Conservation (phyloP, 164 flowering plant species). For the Warburgia ugandensis region DNA sequence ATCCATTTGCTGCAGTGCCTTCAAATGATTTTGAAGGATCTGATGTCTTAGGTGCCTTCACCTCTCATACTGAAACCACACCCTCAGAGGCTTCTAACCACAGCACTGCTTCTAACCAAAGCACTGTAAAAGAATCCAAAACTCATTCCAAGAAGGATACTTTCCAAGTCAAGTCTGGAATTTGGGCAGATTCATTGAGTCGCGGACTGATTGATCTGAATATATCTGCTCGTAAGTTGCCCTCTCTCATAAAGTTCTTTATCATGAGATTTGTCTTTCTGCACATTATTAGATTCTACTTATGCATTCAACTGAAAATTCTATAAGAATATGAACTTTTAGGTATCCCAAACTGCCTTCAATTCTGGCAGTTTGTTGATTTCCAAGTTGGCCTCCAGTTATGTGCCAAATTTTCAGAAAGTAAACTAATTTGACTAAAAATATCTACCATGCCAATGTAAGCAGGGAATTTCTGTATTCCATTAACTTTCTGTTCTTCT, state of each 20-base stretch:
- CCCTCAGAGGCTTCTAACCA: no score
- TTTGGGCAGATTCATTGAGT: conserved; percentile 97
- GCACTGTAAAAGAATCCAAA: conserved; percentile 25
- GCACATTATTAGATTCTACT: neutral
- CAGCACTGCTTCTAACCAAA: conserved; percentile 23
- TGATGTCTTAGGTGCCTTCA: conserved; percentile 62
- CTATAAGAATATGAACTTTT: neutral
- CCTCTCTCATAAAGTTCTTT: conserved; percentile 1
- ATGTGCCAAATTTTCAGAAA: neutral
- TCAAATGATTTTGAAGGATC: conserved; percentile 68
- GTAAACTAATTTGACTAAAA: neutral
- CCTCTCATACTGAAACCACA: conserved; percentile 42
- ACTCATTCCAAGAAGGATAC: conserved; percentile 48
- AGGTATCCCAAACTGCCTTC: neutral
- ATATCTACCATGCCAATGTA: neutral
- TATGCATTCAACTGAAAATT: neutral
- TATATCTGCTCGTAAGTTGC: conserved; percentile 87
- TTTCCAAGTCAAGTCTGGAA: conserved; percentile 95
- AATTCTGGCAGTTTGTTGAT: neutral
- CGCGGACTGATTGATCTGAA: conserved; percentile 98
- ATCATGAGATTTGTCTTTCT: neutral
- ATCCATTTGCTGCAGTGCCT: conserved; percentile 90
- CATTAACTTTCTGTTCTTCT: neutral
- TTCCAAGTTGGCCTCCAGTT: neutral
- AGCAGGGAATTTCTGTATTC: neutral